Percentiles rank a stretch among this genome's conserved stretches.
Evolutionary conservation across 768 basidiomycete species (phyloP).

Genomic region (Tricholoma furcatifolium): DNA sequence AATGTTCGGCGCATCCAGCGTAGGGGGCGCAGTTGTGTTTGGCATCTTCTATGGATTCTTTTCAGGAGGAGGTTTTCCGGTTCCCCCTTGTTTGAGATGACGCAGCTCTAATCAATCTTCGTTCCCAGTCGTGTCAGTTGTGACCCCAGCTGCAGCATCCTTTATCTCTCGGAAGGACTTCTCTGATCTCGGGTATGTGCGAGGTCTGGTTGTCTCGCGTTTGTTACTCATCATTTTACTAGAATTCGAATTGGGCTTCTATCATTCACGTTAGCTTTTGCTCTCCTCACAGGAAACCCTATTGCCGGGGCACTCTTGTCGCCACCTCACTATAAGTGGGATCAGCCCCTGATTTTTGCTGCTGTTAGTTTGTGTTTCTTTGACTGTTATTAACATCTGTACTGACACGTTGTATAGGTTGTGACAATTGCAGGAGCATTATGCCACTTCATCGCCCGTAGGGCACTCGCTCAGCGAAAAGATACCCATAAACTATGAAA

Average conservation of each 20-base stretch:
- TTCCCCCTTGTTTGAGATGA: neutral
- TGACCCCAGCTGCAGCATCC: conserved; percentile 36
- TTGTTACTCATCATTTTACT: neutral
- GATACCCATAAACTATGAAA: conserved; percentile 18
- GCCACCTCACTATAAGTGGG: conserved; percentile 36
- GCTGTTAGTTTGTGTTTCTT: conserved; percentile 29
- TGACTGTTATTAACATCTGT: neutral
- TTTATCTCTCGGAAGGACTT: conserved; percentile 38
- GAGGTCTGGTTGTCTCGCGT: neutral
- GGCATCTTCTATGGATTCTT: conserved; percentile 54
- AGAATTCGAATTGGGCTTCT: conserved; percentile 48
- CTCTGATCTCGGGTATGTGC: conserved; percentile 44
- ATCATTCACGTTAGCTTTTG: conserved; percentile 42
- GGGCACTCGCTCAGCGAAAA: conserved; percentile 28
- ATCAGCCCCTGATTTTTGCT: conserved; percentile 42
- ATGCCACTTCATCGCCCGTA: conserved; percentile 32
- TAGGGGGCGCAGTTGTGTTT: conserved; percentile 42
- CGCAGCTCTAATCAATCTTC: neutral
- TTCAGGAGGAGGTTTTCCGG: conserved; percentile 47
- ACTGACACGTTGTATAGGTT: conserved; percentile 20
- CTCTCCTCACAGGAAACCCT: conserved; percentile 49
- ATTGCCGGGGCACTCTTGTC: conserved; percentile 50
- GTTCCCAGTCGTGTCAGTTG: conserved; percentile 36
- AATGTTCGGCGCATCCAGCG: conserved; percentile 45
- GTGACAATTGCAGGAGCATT: conserved; percentile 32